Conservation (phyloP, 345 rosid species). For the Erysimum cheiranthoides region DNA sequence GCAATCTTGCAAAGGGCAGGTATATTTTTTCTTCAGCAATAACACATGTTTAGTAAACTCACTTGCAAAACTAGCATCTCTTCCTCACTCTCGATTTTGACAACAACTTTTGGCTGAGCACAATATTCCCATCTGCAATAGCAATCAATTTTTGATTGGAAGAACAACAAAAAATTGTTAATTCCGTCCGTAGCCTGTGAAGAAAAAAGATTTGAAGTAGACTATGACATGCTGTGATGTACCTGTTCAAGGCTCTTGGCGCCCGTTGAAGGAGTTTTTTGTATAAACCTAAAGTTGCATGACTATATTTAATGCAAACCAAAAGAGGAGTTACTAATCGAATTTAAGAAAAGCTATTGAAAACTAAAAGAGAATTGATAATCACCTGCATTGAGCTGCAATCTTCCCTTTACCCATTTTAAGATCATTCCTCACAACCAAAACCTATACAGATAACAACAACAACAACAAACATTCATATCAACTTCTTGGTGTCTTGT, state of each 20-base stretch:
- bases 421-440: constrained; percentile 95
- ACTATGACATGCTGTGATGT: constrained; percentile 8
- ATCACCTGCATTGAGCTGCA: constrained; percentile 97
- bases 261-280: constrained; percentile 78
- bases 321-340: background rate
- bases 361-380: background rate
- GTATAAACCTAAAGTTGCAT: constrained; percentile 96
- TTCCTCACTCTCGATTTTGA: constrained; percentile 90
- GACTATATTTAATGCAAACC: constrained; percentile 53
- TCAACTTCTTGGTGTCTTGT: constrained; percentile 4
- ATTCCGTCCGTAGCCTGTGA: background rate
- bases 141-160: constrained; percentile 3
- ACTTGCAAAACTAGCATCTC: constrained; percentile 91
- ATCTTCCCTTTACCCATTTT: constrained; percentile 99
- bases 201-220: background rate
- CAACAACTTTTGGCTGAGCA: constrained; percentile 96
- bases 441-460: constrained; percentile 58
- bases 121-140: constrained; percentile 88
- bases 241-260: constrained; percentile 91
- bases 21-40: background rate
- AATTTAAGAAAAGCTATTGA: background rate
- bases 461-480: constrained; percentile 10
- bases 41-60: constrained; percentile 47
- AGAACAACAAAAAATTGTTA: background rate
- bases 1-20: constrained; percentile 11